A percentile compares a stretch with the other conserved stretches of the same genome.
Evolutionary conservation across 257 asterid species (phyloP).

Genomic region (Galeopsis tetrahit): DNA sequence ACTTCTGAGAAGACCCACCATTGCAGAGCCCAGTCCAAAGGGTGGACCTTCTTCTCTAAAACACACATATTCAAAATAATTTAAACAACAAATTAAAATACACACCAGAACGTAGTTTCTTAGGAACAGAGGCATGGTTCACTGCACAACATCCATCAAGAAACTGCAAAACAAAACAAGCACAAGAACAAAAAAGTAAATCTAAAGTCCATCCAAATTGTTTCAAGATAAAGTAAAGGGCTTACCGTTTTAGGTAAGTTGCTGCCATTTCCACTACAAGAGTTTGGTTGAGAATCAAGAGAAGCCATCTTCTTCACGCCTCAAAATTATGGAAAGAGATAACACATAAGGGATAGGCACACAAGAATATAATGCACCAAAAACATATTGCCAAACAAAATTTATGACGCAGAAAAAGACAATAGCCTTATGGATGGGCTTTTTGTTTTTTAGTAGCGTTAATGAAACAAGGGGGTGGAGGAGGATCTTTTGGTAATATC

Average conservation of each 20-base stretch:
- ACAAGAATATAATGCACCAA: constrained; percentile 41
- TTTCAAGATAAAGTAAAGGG: not conserved
- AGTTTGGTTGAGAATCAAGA: constrained; percentile 50
- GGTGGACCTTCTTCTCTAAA: constrained; percentile 40
- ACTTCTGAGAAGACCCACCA: constrained; percentile 35
- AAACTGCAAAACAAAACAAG: constrained; percentile 47
- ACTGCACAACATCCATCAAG: constrained; percentile 55
- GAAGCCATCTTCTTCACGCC: constrained; percentile 53
- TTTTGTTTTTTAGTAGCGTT: constrained; percentile 43
- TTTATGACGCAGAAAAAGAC: constrained; percentile 41
- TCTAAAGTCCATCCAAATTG: not conserved
- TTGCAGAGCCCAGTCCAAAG: constrained; percentile 20
- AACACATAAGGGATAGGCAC: constrained; percentile 32
- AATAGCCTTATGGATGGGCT: constrained; percentile 41
- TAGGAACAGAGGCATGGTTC: constrained; percentile 65
- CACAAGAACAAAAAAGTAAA: not conserved
- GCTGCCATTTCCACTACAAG: constrained; percentile 36
- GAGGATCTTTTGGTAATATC: constrained; percentile 41
- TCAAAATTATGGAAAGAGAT: constrained; percentile 25
- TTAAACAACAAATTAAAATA: constrained; percentile 15
- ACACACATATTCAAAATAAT: constrained; percentile 23
- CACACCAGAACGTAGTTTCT: constrained; percentile 81
- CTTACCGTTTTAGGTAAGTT: constrained; percentile 61
- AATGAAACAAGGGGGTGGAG: constrained; percentile 27
- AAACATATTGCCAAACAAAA: constrained; percentile 37